phyloP scores from a whole-genome alignment of 1,284 basidiomycete species.

The Anthracocystis panici-leucophaei region DNA sequence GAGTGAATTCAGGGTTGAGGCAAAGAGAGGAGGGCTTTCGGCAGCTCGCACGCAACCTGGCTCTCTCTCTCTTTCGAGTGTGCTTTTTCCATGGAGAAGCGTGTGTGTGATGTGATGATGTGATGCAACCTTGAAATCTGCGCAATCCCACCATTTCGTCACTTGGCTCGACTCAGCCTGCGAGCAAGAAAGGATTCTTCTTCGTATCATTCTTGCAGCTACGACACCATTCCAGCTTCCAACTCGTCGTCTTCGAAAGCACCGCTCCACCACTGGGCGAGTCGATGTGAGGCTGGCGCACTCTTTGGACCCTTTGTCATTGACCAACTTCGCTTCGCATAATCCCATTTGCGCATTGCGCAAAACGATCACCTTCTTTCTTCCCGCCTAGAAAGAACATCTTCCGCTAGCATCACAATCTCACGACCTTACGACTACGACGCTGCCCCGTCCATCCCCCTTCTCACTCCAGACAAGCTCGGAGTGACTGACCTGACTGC shows the following conservation, averaged over 20 bases:
- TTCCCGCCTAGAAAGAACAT: background rate
- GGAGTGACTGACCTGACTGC: background rate
- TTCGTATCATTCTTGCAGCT: background rate
- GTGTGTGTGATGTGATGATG: constrained; percentile 4
- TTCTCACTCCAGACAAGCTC: background rate
- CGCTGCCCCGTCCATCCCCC: background rate
- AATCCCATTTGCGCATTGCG: background rate
- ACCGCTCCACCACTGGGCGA: background rate
- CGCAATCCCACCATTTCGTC: constrained; percentile 7
- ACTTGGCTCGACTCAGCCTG: constrained; percentile 8
- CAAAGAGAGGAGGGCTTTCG: no score
- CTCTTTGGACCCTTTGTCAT: background rate
- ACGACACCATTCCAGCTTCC: background rate
- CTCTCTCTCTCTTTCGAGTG: background rate
- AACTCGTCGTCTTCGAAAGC: background rate
- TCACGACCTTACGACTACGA: background rate
- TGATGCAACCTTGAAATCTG: constrained; percentile 3
- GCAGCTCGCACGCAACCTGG: constrained; percentile 1
- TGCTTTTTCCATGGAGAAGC: background rate
- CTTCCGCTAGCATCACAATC: background rate
- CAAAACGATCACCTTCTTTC: background rate
- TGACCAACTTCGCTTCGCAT: background rate
- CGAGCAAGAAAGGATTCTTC: background rate
- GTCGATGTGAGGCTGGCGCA: background rate
- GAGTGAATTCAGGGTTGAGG: background rate